Percentiles rank a stretch among this genome's conserved stretches.
Conservation (phyloP, 495 filamentous ascomycete species). For the Aspergillus sclerotioniger region DNA sequence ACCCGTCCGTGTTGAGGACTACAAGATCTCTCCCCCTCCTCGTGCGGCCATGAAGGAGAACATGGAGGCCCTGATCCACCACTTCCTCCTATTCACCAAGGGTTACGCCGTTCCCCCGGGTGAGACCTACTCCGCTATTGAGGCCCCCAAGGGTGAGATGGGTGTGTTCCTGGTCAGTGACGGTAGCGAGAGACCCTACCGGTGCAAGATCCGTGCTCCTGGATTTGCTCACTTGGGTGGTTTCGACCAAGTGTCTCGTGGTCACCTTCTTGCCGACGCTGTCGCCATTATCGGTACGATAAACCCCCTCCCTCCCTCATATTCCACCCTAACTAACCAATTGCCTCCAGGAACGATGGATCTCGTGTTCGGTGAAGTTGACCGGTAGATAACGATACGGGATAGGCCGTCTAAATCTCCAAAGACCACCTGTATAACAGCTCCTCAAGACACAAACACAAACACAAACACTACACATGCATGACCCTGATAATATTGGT, state of each 20-base stretch:
- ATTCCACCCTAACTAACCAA: slow-evolving; percentile 10
- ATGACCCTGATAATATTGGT: slow-evolving; percentile 18
- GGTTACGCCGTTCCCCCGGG: slow-evolving; percentile 97
- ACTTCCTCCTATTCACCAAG: slow-evolving; percentile 98
- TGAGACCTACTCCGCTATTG: slow-evolving; percentile 96
- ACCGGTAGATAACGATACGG: slow-evolving; percentile 51
- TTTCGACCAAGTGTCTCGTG: slow-evolving; percentile 88
- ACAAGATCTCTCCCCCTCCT: slow-evolving; percentile 96
- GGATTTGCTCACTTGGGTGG: slow-evolving; percentile 94
- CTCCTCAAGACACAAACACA: slow-evolving; percentile 8
- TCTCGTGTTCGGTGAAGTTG: slow-evolving; percentile 74
- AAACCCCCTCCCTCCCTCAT: not conserved
- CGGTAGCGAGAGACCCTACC: slow-evolving; percentile 92
- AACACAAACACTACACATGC: no score
- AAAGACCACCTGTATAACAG: slow-evolving; percentile 15
- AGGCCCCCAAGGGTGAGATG: slow-evolving; percentile 99
- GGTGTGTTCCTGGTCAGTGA: slow-evolving; percentile 96
- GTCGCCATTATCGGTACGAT: slow-evolving; percentile 83
- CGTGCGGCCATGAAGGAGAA: slow-evolving; percentile 99
- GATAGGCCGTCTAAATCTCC: slow-evolving; percentile 7
- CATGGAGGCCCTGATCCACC: slow-evolving; percentile 99
- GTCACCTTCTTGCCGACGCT: slow-evolving; percentile 93
- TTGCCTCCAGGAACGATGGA: slow-evolving; percentile 67
- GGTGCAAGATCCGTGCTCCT: slow-evolving; percentile 95
- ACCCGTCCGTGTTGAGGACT: slow-evolving; percentile 93